Evolutionary conservation across 441 rosid species (phyloP), one percentile per base, ranked within the genome.

Genomic region (Viola pubescens): DNA sequence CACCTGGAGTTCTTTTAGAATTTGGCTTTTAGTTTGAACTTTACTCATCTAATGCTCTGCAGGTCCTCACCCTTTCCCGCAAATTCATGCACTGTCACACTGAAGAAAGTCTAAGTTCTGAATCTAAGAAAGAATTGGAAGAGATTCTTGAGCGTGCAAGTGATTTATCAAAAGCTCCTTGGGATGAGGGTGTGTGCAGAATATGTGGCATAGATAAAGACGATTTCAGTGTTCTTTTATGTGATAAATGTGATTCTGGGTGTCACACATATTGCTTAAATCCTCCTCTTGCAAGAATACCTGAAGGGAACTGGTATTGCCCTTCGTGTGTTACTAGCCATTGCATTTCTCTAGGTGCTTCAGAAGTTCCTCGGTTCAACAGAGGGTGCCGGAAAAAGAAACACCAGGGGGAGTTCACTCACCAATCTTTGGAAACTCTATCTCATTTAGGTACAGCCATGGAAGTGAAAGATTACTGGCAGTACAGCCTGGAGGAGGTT

Each of bases 231-330:
- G 88, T 82, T 52, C 66, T 82, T 52, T 65, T 82, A 41, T 82
- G 88, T 58, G 88, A 82, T 60, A 74, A 71, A 44, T 82, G 88
- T 71, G 83, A 82, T 67, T 75, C 85, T 44, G 88, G 79, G 60
- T 78, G 76, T 70, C 88, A 82, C 45, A 82, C 78, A 16, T 82
- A 80, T 67, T 82, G 88, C 72, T 71, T 82, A 62, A 72, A 72
- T 70, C 88, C 88, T 62, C 85, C 85, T 44, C 88, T 80, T 34
- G 65, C 73, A 34, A 72, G 78, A 56, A 72, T 82, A 65, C 88
- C 88, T 11, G 88, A 77, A 44, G 88, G 88, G 60, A 80, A 82
- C 67, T 82, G 88, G 88, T 82, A 78, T 65, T 82, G 88, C 66
- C 85, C 88, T 55, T 70, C 76, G 37, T 82, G 88, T 77, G 72